A percentile compares a stretch with the other conserved stretches of the same genome.
Conservation (phyloP, 2,329 filamentous ascomycete genomes). For the Fusarium continuum region DNA sequence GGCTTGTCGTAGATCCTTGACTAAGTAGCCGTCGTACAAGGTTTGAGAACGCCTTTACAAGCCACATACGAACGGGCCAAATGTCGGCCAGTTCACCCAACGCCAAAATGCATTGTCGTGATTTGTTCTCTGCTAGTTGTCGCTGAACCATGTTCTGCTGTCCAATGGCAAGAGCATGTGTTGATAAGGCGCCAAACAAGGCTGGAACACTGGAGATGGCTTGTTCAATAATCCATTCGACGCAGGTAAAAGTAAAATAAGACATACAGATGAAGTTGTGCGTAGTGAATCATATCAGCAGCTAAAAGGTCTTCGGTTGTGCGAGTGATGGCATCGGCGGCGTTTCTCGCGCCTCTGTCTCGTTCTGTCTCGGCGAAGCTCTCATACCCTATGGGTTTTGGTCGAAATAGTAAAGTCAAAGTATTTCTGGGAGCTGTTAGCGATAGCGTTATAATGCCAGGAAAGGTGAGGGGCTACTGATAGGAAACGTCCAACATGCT, state of each 20-base stretch:
- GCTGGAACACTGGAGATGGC: not conserved
- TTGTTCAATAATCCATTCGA: not conserved
- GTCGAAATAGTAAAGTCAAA: conserved; percentile 12
- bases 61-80: conserved; percentile 21
- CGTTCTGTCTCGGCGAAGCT: not conserved
- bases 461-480: not conserved
- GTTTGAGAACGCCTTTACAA: conserved; percentile 11
- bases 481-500: conserved; percentile 9
- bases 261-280: conserved; percentile 12
- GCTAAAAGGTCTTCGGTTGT: conserved; percentile 14
- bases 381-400: not conserved
- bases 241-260: too few species aligned
- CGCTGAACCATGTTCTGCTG: conserved; percentile 1
- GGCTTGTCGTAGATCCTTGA: not conserved
- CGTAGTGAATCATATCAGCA: not conserved
- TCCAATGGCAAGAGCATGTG: conserved; percentile 10
- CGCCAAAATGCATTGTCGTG: conserved; percentile 18
- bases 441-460: too few species aligned
- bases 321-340: conserved; percentile 17
- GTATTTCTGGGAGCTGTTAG: not conserved
- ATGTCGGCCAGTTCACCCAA: conserved; percentile 10
- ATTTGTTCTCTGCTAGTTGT: conserved; percentile 20
- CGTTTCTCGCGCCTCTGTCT: not conserved
- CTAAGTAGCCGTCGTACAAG: conserved; percentile 6
- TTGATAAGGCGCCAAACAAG: conserved; percentile 12